Conservation (phyloP, 2,329 filamentous ascomycete species). For the Cordyceps fumosorosea region DNA sequence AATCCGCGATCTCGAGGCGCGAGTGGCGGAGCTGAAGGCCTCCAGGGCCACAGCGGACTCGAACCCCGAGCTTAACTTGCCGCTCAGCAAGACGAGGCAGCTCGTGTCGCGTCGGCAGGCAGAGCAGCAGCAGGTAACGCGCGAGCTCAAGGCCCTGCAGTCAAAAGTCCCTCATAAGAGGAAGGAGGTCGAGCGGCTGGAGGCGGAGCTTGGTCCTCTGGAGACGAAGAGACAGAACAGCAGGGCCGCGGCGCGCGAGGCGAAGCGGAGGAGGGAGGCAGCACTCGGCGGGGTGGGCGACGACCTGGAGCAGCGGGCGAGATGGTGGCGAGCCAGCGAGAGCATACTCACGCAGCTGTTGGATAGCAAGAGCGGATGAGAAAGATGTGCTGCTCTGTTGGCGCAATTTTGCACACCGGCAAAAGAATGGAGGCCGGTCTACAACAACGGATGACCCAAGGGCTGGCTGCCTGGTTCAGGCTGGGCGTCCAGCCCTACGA, state of each 20-base stretch:
- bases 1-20: conserved; percentile 41
- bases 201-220: conserved; percentile 60
- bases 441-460: neutral
- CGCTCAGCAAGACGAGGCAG: conserved; percentile 49
- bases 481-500: neutral
- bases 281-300: conserved; percentile 60
- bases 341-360: conserved; percentile 55
- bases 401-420: neutral
- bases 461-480: neutral
- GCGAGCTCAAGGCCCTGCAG: conserved; percentile 57
- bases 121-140: conserved; percentile 50
- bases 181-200: conserved; percentile 60
- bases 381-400: conserved; percentile 14
- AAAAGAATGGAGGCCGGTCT: neutral
- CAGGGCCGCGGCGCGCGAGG: conserved; percentile 63
- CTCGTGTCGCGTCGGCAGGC: conserved; percentile 45
- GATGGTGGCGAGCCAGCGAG: conserved; percentile 70
- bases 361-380: conserved; percentile 41
- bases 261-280: conserved; percentile 59
- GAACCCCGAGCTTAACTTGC: conserved; percentile 45
- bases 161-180: conserved; percentile 57
- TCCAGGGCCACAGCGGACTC: conserved; percentile 29
- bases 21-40: conserved; percentile 39
- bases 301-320: conserved; percentile 66
- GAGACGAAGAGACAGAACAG: conserved; percentile 61